Percentiles rank a stretch among this genome's conserved stretches.
These are phyloP conservation scores for Penicillium sp. DNA, from an alignment of 2,329 filamentous ascomycete genomes.

Conservation along the genomic window DNA sequence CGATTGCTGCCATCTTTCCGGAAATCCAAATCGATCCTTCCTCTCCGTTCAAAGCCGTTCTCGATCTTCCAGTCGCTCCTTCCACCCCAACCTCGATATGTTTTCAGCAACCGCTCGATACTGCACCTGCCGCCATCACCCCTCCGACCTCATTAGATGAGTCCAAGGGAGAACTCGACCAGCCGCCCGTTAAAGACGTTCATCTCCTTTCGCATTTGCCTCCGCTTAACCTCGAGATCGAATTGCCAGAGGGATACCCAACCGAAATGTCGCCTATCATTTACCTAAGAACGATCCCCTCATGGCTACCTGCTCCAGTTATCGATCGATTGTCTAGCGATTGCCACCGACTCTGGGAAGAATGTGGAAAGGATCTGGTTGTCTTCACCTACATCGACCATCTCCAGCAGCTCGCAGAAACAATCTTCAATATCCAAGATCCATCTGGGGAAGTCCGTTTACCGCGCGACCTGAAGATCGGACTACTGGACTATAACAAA, in stretches of 20 bases:
- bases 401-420: slow-evolving; percentile 57
- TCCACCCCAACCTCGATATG: slow-evolving; percentile 50
- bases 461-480: slow-evolving; percentile 57
- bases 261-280: slow-evolving; percentile 50
- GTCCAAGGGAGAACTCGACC: slow-evolving; percentile 25
- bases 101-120: slow-evolving; percentile 39
- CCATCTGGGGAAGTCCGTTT: slow-evolving; percentile 46
- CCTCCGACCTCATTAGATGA: slow-evolving; percentile 44
- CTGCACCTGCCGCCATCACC: slow-evolving; percentile 35
- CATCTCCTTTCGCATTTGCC: slow-evolving; percentile 55
- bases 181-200: slow-evolving; percentile 34
- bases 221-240: slow-evolving; percentile 52
- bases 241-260: slow-evolving; percentile 58
- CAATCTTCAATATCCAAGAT: slow-evolving; percentile 51
- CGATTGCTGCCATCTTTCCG: slow-evolving; percentile 61
- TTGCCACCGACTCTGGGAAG: slow-evolving; percentile 56
- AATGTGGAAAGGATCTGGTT: slow-evolving; percentile 56
- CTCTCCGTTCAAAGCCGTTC: slow-evolving; percentile 48
- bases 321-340: slow-evolving; percentile 47
- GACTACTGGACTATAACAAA: slow-evolving; percentile 74
- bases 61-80: slow-evolving; percentile 57
- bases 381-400: slow-evolving; percentile 60
- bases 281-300: slow-evolving; percentile 47
- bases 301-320: slow-evolving; percentile 53
- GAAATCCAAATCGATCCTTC: slow-evolving; percentile 53